Evolutionary conservation across 441 rosid species (phyloP), one percentile per base, ranked within the genome.

Genomic region (Capsella rubella): DNA sequence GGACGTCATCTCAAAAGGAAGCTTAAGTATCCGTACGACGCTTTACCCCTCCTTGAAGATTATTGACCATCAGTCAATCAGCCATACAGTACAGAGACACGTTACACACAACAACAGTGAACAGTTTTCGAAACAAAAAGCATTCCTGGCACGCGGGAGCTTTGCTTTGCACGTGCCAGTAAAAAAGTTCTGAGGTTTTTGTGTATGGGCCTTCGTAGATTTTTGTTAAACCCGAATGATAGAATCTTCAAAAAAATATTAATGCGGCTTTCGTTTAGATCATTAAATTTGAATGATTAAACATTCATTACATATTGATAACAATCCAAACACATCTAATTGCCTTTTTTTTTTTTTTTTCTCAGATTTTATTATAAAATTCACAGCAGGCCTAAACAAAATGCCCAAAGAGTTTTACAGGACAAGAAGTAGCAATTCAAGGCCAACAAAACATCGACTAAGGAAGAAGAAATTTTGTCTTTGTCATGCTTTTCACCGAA

Each of bases 1-100:
- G 7, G 91, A 84, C 35, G 85, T 83, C 97, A 90, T 89, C 51
- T 60, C 42, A 12, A 45, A 21, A 42, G n/a, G 18, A 54, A 50
- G 21, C 43, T 56, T 14, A 57, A 46, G 7, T 57, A 10, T 11
- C 15, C 28, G 52, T 54, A 43, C 21, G 40, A 35, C 39, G 27
- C 49, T 37, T 59, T 27, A 18, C 47, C 25, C 21, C 7, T 40
- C 21, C 50, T 39, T 25, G 1, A 27, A 14, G 39, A 21, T 21
- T 21, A 14, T 10, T 51, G 21, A 10, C 12, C 6, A 59, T 59
- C 56, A 28, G 25, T 21, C 25, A 21, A 21, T 39, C 47, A 59
- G 8, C 12, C 11, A 31, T 8, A 12, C 34, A 37, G 40, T 8
- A 12, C 34, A 37, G 40, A 21, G 8, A 3, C 56, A 25, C 32